phyloP scores from a whole-genome alignment of 2,329 filamentous ascomycete genomes.

The Sordariomycetes sp. region DNA sequence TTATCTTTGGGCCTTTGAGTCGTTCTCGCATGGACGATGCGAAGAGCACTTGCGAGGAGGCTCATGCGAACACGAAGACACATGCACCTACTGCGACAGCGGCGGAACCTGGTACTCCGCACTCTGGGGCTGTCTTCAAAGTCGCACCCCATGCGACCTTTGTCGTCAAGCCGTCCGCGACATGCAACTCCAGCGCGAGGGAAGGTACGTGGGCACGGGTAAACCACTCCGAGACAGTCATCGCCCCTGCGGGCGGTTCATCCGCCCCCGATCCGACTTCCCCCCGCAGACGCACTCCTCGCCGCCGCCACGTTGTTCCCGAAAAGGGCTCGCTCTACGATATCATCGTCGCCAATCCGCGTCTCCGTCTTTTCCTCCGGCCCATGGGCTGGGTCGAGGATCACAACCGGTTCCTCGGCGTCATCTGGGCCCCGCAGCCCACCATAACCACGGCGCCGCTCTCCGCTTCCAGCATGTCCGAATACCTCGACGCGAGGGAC shows the following conservation, averaged over 20 bases:
- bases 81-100: background rate
- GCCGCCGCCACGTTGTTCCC: background rate
- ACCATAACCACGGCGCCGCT: conserved; percentile 23
- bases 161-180: background rate
- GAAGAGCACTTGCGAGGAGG: background rate
- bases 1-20: background rate
- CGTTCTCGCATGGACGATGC: background rate
- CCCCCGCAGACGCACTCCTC: background rate
- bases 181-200: background rate
- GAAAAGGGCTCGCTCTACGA: conserved; percentile 34
- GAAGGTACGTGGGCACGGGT: background rate
- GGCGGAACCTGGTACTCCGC: background rate
- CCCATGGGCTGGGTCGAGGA: conserved; percentile 43
- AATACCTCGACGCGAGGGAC: conserved; percentile 9
- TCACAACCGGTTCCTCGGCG: conserved; percentile 32
- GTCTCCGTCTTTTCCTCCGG: conserved; percentile 32
- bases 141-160: background rate
- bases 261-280: background rate
- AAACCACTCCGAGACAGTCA: background rate
- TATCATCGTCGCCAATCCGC: conserved; percentile 32
- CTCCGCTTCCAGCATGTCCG: conserved; percentile 23
- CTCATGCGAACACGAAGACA: background rate
- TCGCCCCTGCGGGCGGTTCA: background rate
- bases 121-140: background rate
- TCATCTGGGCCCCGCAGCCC: conserved; percentile 22